A percentile compares a stretch with the other conserved stretches of the same genome.
Conservation (phyloP, 176 grass and related monocot genomes). For the Echinochloa phyllopogon region DNA sequence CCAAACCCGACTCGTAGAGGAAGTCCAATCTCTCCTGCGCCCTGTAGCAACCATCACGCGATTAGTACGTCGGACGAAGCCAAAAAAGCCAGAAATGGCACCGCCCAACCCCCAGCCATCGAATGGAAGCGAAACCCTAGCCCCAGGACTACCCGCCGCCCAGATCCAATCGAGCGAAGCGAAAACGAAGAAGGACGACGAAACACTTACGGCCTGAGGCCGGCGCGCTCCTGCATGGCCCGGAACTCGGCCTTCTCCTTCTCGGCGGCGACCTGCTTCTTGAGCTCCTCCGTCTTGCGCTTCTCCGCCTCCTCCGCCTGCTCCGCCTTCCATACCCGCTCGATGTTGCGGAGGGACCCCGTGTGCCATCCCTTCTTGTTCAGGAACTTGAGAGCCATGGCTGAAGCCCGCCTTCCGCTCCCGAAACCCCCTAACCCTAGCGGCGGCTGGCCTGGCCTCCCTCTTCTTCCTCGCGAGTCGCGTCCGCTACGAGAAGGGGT, state of each 20-base stretch:
- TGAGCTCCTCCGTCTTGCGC: slow-evolving; percentile 89
- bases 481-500: slow-evolving; percentile 20
- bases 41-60: slow-evolving; percentile 41
- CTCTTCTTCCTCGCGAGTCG: slow-evolving; percentile 1
- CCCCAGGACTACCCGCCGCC: not conserved
- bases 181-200: not conserved
- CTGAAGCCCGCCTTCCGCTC: not conserved
- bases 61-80: not conserved
- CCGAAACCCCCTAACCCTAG: slow-evolving; percentile 13
- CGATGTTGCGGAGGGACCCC: slow-evolving; percentile 92
- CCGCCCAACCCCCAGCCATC: not conserved
- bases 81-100: not conserved
- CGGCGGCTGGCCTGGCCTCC: not conserved
- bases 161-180: slow-evolving; percentile 12
- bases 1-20: slow-evolving; percentile 95
- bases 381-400: slow-evolving; percentile 93
- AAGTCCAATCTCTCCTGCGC: slow-evolving; percentile 95
- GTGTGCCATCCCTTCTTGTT: slow-evolving; percentile 99
- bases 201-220: slow-evolving; percentile 73
- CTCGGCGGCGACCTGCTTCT: slow-evolving; percentile 94
- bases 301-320: slow-evolving; percentile 94
- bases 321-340: slow-evolving; percentile 98
- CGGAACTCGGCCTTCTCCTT: slow-evolving; percentile 88
- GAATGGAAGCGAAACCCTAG: slow-evolving; percentile 42
- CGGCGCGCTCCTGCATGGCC: slow-evolving; percentile 84